Evolutionary conservation across 31 red algal genomes (phyloP).

Genomic region (Odonthalia washingtoniensis): DNA sequence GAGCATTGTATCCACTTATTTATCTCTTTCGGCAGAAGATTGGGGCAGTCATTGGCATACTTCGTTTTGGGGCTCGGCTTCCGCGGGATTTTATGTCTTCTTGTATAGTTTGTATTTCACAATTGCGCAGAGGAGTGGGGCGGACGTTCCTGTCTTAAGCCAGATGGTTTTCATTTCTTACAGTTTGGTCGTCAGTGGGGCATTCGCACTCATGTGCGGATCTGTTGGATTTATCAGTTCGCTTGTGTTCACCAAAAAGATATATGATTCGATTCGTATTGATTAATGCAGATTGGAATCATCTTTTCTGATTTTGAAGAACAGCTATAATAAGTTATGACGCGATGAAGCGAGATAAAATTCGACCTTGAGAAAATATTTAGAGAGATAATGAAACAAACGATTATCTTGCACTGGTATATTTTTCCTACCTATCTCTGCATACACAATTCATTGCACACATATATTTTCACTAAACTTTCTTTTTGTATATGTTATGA

Average conservation of each 20-base stretch:
- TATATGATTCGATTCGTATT: slow-evolving; percentile 84
- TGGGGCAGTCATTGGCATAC: slow-evolving; percentile 75
- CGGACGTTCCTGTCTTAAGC: slow-evolving; percentile 74
- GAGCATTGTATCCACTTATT: slow-evolving; percentile 83
- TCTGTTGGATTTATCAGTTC: slow-evolving; percentile 80
- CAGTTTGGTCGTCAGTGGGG: slow-evolving; percentile 62
- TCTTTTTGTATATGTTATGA: too few species aligned
- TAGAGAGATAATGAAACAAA: too few species aligned
- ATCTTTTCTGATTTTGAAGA: too few species aligned
- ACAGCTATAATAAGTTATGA: too few species aligned
- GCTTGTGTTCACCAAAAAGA: slow-evolving; percentile 81
- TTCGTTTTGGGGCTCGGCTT: slow-evolving; percentile 73
- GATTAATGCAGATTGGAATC: slow-evolving; percentile 85
- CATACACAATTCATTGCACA: too few species aligned
- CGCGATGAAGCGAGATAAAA: too few species aligned
- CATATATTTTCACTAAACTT: too few species aligned
- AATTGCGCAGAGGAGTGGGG: slow-evolving; percentile 60
- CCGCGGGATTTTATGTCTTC: slow-evolving; percentile 90
- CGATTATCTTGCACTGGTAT: too few species aligned
- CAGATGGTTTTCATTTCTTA: slow-evolving; percentile 84
- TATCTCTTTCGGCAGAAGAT: slow-evolving; percentile 83
- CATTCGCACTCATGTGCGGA: slow-evolving; percentile 75
- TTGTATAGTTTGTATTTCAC: slow-evolving; percentile 74
- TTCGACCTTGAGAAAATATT: too few species aligned
- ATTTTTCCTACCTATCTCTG: too few species aligned